These are phyloP conservation scores for Salisapilia sapeloensis DNA, from an alignment of 352 stramenopile genomes.

Conservation along the genomic window DNA sequence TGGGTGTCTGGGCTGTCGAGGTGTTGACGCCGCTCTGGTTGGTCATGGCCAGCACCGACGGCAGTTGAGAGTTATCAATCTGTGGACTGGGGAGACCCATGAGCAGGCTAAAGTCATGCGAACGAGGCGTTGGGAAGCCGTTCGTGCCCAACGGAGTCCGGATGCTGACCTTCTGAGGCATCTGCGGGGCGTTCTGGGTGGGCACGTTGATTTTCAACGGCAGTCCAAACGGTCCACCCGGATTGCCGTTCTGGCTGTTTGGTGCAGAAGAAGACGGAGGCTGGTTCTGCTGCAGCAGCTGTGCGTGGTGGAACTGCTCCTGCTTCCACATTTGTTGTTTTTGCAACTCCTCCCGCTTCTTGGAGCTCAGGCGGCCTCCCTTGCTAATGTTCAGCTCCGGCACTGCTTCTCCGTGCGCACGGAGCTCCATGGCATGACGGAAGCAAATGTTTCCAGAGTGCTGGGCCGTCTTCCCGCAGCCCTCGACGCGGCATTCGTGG, in stretches of 20 bases:
- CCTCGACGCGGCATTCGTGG: conserved; percentile 56
- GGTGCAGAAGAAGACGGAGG: conserved; percentile 9
- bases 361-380: conserved; percentile 42
- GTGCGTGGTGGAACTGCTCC: conserved; percentile 60
- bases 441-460: conserved; percentile 64
- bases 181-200: conserved; percentile 8
- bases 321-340: conserved; percentile 53
- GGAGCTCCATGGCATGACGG: conserved; percentile 57
- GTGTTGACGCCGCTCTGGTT: conserved; percentile 15
- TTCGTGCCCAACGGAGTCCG: conserved; percentile 36
- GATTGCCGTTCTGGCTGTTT: conserved; percentile 3
- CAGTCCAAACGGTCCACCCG: conserved; percentile 25
- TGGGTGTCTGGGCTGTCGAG: conserved; percentile 12
- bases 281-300: conserved; percentile 47
- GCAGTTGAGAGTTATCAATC: conserved; percentile 60
- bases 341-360: conserved; percentile 55
- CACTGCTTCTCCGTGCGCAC: conserved; percentile 45
- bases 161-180: conserved; percentile 44
- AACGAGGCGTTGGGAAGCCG: conserved; percentile 47
- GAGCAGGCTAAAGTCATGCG: conserved; percentile 47
- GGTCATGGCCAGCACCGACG: conserved; percentile 51
- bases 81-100: conserved; percentile 48
- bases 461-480: conserved; percentile 68
- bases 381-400: conserved; percentile 66
- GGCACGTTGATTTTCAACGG: conserved; percentile 62